Conservation (phyloP, 257 asterid genomes). For the Leonotis leonurus region DNA sequence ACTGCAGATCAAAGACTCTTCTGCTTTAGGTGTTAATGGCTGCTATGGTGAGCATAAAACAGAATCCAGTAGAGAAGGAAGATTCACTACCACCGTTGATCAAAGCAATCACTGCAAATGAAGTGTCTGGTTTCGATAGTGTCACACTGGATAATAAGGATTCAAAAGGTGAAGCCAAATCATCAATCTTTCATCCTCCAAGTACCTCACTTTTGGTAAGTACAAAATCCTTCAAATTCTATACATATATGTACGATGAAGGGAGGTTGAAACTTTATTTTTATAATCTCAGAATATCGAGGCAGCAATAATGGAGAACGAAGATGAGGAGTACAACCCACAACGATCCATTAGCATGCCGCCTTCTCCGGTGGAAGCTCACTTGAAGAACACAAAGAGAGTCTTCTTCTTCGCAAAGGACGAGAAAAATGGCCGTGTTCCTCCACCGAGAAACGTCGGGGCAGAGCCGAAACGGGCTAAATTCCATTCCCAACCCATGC, state of each 20-base stretch:
- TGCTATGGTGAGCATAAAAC: slow-evolving; percentile 26
- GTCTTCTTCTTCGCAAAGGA: too few species aligned
- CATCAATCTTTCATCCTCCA: not conserved
- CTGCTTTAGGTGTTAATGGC: not conserved
- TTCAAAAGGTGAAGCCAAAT: not conserved
- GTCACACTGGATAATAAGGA: not conserved
- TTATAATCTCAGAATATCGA: slow-evolving; percentile 30
- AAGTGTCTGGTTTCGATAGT: not conserved
- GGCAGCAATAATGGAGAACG: too few species aligned
- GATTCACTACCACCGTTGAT: not conserved
- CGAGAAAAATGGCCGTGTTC: too few species aligned
- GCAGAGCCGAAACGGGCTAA: slow-evolving; percentile 1
- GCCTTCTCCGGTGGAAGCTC: slow-evolving; percentile 39
- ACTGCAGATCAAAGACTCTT: not conserved
- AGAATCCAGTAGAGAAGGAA: slow-evolving; percentile 6
- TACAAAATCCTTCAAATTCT: not conserved
- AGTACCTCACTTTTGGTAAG: not conserved
- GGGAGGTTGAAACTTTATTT: not conserved
- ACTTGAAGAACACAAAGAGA: slow-evolving; percentile 13
- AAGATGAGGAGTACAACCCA: too few species aligned
- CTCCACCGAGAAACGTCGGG: not conserved
- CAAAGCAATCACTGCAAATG: not conserved
- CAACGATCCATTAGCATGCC: slow-evolving; percentile 85
- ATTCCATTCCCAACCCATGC: slow-evolving; percentile 62
- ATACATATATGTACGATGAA: not conserved